phyloP scores from a whole-genome alignment of 208 protist species.

The Crithidia thermophila region DNA sequence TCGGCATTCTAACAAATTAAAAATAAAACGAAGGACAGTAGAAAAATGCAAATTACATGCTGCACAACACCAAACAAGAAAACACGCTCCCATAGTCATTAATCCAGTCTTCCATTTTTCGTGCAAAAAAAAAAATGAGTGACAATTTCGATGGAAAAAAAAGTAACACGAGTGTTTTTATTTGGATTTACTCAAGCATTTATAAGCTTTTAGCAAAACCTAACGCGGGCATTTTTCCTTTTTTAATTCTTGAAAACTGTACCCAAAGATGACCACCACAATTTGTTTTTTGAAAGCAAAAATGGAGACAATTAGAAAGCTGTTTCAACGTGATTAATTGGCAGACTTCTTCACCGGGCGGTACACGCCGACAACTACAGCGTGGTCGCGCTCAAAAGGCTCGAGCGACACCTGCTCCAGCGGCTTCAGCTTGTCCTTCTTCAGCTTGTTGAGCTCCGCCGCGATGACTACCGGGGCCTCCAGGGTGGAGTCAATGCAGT shows the following conservation, averaged over 20 bases:
- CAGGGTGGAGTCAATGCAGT: constrained; percentile 99
- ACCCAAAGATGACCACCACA: no score
- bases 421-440: constrained; percentile 98
- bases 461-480: constrained; percentile 98
- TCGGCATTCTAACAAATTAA: neutral
- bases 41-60: neutral
- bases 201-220: no score
- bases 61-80: neutral
- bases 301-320: neutral
- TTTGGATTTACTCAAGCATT: no score
- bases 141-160: constrained; percentile 20
- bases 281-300: no score
- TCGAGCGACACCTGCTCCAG: constrained; percentile 98
- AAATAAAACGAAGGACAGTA: neutral
- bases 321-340: constrained; percentile 3
- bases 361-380: constrained; percentile 97
- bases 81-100: neutral
- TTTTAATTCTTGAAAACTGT: no score
- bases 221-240: no score
- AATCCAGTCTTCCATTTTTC: neutral
- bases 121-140: neutral
- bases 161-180: constrained; percentile 4
- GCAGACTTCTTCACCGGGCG: constrained; percentile 80
- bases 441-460: constrained; percentile 97
- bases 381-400: constrained; percentile 99